Evolutionary conservation across 305 asterid species (phyloP).

Genomic region (Fraxinus sp.): DNA sequence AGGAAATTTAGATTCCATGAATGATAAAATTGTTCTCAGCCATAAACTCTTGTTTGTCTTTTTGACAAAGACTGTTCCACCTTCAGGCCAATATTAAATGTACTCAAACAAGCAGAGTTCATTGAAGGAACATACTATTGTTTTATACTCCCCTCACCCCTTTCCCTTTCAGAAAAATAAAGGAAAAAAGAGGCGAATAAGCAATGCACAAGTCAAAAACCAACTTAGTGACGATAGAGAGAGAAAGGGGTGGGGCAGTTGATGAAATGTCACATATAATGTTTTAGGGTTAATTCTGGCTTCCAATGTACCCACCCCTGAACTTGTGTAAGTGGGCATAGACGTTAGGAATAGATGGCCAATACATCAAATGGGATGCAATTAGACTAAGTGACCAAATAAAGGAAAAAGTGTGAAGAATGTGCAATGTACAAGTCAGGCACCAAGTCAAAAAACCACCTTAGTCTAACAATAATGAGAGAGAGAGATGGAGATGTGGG

Average conservation of each 20-base stretch:
- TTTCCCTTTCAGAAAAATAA: background rate
- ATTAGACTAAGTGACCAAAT: background rate
- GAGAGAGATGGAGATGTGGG: background rate
- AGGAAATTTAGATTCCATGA: background rate
- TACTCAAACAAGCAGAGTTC: background rate
- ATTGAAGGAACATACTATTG: background rate
- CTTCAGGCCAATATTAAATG: background rate
- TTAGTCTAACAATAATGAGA: background rate
- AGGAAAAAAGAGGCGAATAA: background rate
- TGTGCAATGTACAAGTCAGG: background rate
- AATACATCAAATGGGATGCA: background rate
- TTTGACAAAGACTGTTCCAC: background rate
- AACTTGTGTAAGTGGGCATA: background rate
- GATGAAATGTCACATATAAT: background rate
- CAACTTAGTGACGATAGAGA: background rate
- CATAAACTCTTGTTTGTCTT: background rate
- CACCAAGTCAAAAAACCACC: background rate
- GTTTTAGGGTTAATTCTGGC: background rate
- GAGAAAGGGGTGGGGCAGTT: background rate
- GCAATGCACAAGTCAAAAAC: background rate
- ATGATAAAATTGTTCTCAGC: slow-evolving; percentile 13
- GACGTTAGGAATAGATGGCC: background rate
- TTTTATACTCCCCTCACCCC: background rate
- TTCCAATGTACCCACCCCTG: background rate
- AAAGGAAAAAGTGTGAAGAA: background rate